Base-by-base conservation (phyloP, 2,329 filamentous ascomycete species). In the Salinomyces thailandicus region DNA sequence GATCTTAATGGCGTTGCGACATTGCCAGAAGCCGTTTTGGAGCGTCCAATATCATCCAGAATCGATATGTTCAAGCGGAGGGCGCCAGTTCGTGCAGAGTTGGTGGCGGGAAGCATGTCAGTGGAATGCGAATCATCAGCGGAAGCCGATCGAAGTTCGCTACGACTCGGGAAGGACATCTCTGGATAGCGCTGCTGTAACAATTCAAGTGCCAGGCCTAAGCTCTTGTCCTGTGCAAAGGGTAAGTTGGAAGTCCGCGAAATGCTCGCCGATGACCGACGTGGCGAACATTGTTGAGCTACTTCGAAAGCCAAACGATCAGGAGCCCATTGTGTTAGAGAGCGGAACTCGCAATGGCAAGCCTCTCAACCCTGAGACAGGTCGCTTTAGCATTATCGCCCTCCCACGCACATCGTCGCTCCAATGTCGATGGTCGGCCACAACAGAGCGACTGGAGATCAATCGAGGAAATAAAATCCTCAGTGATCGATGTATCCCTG, bases 1-100 rank as follows among this genome's bases (percentile, higher is more conserved):
- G n/a, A 67, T 86, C 3, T 60, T 91, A n/a, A 93, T 93, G 84
- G 83, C 73, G 0, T 75, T 79, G 12, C 74, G 69, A 44, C 85
- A 93, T 56, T 61, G 56, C 13, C 53, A 45, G 1, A 79, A 76
- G 46, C 86, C 87, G 0, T 82, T 89, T 45, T 93, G 82, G 79
- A 87, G 82, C 0, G 69, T 94, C 13, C 87, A 94, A 54, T 94
- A 91, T 50, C 86, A 94, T 53, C 86, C 86, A 0, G 86, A 95
- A 58, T 93, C 85, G 0, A 74, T 85, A 11, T 93, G 85, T 57
- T 93, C 86, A 3, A 81, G 84, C 26, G 71, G 72, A 41, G 79
- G 81, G 1, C 72, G 70, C 14, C 62, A 64, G 11, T 67, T 93
- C 17, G 67, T 93, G 22, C 60, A 60, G 34, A 85, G 83, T 51